Evolutionary conservation across 1,284 basidiomycete genomes (phyloP).

Genomic region (Austroboletus novae-zelandiae): DNA sequence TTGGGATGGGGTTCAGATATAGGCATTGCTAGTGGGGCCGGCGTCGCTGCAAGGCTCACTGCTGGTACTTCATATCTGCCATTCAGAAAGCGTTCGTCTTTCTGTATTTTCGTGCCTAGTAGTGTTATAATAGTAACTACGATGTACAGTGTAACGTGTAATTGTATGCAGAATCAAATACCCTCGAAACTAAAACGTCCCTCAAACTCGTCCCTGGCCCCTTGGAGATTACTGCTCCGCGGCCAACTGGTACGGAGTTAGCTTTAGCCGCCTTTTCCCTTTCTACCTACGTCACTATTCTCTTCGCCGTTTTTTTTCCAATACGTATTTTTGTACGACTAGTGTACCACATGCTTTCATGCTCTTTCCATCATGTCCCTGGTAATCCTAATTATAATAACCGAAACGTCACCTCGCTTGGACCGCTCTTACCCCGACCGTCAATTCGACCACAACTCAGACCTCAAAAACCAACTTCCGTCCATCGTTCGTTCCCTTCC

Average conservation of each 20-base stretch:
- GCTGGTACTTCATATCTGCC: constrained; percentile 2
- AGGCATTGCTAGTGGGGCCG: constrained; percentile 19
- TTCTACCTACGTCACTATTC: constrained; percentile 1
- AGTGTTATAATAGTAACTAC: constrained; percentile 26
- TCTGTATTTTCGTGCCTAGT: not conserved
- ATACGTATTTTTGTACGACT: constrained; percentile 9
- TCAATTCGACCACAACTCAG: no score
- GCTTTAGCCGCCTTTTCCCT: not conserved
- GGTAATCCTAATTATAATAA: not conserved
- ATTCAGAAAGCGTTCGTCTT: constrained; percentile 5
- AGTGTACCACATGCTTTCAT: not conserved
- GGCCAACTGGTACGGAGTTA: no score
- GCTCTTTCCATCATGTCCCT: not conserved
- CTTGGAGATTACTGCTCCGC: no score
- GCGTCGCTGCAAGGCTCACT: constrained; percentile 1
- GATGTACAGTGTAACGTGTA: constrained; percentile 12
- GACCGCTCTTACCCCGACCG: no score
- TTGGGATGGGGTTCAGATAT: constrained; percentile 32
- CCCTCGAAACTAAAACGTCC: constrained; percentile 1
- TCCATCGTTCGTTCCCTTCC: no score
- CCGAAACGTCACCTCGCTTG: no score
- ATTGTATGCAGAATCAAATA: constrained; percentile 20
- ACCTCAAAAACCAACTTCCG: no score
- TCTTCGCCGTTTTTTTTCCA: constrained; percentile 7
- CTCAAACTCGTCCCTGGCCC: no score